Evolutionary conservation across 768 basidiomycete genomes (phyloP), one percentile per base, ranked within the genome.

Genomic region (Sistotremastrum niveocremeum): DNA sequence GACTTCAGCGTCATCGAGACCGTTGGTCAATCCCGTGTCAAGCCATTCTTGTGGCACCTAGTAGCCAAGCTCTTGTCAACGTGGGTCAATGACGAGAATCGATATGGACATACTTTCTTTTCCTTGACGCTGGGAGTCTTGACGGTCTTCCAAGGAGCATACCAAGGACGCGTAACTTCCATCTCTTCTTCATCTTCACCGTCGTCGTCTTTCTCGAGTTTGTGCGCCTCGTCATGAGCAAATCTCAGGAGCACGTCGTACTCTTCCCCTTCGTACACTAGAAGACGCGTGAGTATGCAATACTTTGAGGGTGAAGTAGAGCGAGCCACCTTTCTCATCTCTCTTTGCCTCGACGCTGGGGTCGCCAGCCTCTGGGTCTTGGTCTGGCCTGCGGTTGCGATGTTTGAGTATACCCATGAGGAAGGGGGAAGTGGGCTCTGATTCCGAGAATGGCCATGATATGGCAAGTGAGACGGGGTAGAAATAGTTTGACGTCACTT

Each of bases 281-380:
- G 43, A 11, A 44, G 30, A 34, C 31, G 20, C 20, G 20, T 20
- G 20, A 20, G 20, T 20, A 20, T 20, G 20, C 20, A 33, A 11
- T 34, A 40, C 12, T 48, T 29, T 9, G 34, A 44, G 37, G 41
- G 31, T 47, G 7, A 42, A 33, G 31, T 29, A 48, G 30, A 43
- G 30, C 58, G 30, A 56, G 63, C 31, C 42, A 74, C 70, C 60
- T 71, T 69, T 46, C 79, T 81, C 58, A 78, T 80, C 43, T 81
- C 82, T 57, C 79, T 82, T 67, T 75, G 20, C 20, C 20, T 20
- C 20, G 20, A 20, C 20, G 20, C 20, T 20, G 20, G 20, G 20
- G 20, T 20, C 20, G 20, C 20, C 20, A 2, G 20, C 20, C 20
- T 20, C 20, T 20, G 20, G 20, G 20, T 20, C 20, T 20, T 20